phyloP scores from a whole-genome alignment of 2,329 filamentous ascomycete genomes.

The Ambrosiella cleistominuta region DNA sequence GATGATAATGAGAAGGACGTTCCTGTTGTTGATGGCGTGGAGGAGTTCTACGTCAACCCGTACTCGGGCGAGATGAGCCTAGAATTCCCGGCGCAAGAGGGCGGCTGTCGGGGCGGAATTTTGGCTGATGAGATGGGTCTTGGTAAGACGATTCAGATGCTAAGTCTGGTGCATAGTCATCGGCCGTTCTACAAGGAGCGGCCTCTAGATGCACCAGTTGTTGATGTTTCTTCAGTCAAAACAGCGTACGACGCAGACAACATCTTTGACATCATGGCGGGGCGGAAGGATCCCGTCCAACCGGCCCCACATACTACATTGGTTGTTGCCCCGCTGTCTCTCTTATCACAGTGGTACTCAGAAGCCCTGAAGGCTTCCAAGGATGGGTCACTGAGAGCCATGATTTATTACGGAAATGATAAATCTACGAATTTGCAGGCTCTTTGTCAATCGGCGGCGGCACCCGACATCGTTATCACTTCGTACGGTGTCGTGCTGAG shows the following conservation, averaged over 20 bases:
- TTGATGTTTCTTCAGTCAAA: not conserved
- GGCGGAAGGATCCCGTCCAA: constrained; percentile 25
- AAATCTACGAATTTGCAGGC: constrained; percentile 63
- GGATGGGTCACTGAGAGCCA: constrained; percentile 60
- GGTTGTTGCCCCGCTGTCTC: constrained; percentile 90
- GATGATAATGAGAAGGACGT: constrained; percentile 72
- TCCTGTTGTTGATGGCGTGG: constrained; percentile 44
- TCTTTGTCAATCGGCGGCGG: constrained; percentile 64
- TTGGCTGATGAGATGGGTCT: constrained; percentile 95
- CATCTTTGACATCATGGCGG: constrained; percentile 5
- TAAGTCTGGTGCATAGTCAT: constrained; percentile 79
- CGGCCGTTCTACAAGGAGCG: constrained; percentile 19
- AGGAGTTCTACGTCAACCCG: constrained; percentile 75
- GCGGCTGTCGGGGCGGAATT: constrained; percentile 84
- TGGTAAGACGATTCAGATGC: constrained; percentile 97
- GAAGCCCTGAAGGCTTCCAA: constrained; percentile 84
- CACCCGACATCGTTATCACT: constrained; percentile 83
- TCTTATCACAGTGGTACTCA: constrained; percentile 93
- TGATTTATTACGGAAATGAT: constrained; percentile 85
- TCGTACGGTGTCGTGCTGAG: constrained; percentile 86
- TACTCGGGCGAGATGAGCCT: constrained; percentile 89
- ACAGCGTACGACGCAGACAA: not conserved
- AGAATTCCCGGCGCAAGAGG: constrained; percentile 82
- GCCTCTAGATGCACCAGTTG: not conserved
- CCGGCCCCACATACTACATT: constrained; percentile 75